A percentile compares a stretch with the other conserved stretches of the same genome.
phyloP scores from a whole-genome alignment of 1,139 yeast species.

The Scheffersomyces cryptocercus region DNA sequence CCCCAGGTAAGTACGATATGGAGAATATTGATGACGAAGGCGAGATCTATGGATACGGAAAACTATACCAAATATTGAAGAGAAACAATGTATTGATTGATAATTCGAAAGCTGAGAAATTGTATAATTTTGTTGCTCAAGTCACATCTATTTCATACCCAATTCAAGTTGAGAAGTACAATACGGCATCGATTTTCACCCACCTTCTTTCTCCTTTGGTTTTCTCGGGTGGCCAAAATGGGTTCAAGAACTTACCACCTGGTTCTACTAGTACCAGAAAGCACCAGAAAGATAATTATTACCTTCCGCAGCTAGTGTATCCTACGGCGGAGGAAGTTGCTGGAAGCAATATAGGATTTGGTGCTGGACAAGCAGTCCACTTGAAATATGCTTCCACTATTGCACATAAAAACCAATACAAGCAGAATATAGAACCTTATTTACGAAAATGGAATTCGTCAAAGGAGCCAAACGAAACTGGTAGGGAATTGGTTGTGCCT shows the following conservation, averaged over 20 bases:
- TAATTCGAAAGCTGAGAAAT: constrained; percentile 9
- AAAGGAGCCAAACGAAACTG: constrained; percentile 17
- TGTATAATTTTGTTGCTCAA: constrained; percentile 49
- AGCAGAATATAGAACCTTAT: constrained; percentile 37
- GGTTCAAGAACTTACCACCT: constrained; percentile 23
- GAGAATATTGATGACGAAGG: constrained; percentile 6
- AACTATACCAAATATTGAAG: constrained; percentile 43
- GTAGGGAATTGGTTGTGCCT: constrained; percentile 38
- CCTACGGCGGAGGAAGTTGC: constrained; percentile 57
- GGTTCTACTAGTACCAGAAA: constrained; percentile 25
- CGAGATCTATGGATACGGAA: constrained; percentile 52
- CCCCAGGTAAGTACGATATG: constrained; percentile 44
- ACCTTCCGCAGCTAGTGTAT: constrained; percentile 50
- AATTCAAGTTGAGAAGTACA: constrained; percentile 27
- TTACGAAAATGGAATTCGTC: constrained; percentile 31
- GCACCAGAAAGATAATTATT: constrained; percentile 31
- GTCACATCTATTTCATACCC: constrained; percentile 65
- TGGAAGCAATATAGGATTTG: constrained; percentile 42
- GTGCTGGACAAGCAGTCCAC: constrained; percentile 59
- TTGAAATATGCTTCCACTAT: constrained; percentile 35
- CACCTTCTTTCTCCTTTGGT: constrained; percentile 54
- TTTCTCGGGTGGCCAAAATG: constrained; percentile 15
- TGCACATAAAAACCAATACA: constrained; percentile 26
- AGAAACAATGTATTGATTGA: constrained; percentile 31
- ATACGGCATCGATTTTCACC: constrained; percentile 51